These are phyloP conservation scores for Saccharomycopsis selenospora DNA, from an alignment of 805 yeast species.

Conservation along the genomic window DNA sequence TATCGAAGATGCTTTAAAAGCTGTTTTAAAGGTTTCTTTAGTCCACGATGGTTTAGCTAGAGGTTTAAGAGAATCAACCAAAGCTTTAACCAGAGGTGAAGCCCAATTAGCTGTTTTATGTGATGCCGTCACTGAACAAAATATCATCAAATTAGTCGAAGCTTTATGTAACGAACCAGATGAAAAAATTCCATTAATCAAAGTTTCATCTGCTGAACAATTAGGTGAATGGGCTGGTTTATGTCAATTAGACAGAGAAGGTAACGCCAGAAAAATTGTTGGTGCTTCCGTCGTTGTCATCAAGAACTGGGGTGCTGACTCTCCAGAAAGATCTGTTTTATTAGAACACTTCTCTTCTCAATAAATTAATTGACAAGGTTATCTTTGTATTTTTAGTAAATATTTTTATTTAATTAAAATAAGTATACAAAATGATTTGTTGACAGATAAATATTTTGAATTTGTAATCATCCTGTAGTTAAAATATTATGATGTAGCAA, in stretches of 20 bases:
- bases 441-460: too few relatives aligned
- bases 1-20: constrained; percentile 97
- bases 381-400: constrained; percentile 2
- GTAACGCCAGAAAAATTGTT: constrained; percentile 99
- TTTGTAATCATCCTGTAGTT: too few relatives aligned
- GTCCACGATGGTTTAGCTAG: constrained; percentile 99
- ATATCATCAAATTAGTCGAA: constrained; percentile 95
- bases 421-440: too few relatives aligned
- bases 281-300: constrained; percentile 99
- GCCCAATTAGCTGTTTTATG: constrained; percentile 96
- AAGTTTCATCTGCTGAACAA: constrained; percentile 99
- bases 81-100: constrained; percentile 95
- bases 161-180: constrained; percentile 98
- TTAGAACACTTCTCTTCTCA: constrained; percentile 93
- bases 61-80: constrained; percentile 99
- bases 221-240: constrained; percentile 99
- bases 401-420: constrained; percentile 4
- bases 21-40: constrained; percentile 95
- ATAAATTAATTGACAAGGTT: constrained; percentile 35
- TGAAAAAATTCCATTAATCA: constrained; percentile 93
- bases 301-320: constrained; percentile 99
- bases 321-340: constrained; percentile 93
- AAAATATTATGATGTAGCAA: too few relatives aligned
- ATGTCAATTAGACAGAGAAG: constrained; percentile 99
- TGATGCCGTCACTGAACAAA: constrained; percentile 97